Evolutionary conservation across 495 filamentous ascomycete species (phyloP).

Genomic region (Penicillium pulvis): DNA sequence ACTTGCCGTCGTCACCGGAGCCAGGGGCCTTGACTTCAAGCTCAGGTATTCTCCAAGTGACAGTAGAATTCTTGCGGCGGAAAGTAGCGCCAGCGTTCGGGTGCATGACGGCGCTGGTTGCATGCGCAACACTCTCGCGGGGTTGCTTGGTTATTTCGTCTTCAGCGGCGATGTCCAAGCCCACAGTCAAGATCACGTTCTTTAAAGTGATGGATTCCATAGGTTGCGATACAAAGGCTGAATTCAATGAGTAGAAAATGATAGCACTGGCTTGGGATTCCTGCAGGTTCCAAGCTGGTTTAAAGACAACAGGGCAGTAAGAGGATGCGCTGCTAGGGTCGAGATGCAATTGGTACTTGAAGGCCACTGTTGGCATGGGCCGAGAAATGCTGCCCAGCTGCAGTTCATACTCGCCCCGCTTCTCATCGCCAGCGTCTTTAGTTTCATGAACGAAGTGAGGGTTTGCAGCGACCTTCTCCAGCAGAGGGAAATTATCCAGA

Average conservation of each 20-base stretch:
- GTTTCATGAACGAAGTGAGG: slow-evolving; percentile 78
- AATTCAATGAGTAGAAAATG: slow-evolving; percentile 84
- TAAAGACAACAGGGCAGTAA: slow-evolving; percentile 78
- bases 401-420: slow-evolving; percentile 79
- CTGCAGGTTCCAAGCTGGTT: slow-evolving; percentile 81
- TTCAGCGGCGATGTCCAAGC: slow-evolving; percentile 61
- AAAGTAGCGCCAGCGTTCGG: slow-evolving; percentile 62
- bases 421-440: slow-evolving; percentile 50
- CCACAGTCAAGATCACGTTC: slow-evolving; percentile 80
- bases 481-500: slow-evolving; percentile 84
- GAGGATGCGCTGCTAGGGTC: slow-evolving; percentile 60
- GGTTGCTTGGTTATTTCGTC: slow-evolving; percentile 46
- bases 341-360: slow-evolving; percentile 92
- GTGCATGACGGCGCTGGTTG: slow-evolving; percentile 49
- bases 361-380: slow-evolving; percentile 70
- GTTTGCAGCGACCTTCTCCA: slow-evolving; percentile 95
- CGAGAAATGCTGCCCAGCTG: slow-evolving; percentile 69
- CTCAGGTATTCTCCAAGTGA: slow-evolving; percentile 90
- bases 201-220: slow-evolving; percentile 62
- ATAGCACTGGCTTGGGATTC: slow-evolving; percentile 80
- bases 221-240: slow-evolving; percentile 54
- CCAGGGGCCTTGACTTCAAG: slow-evolving; percentile 54
- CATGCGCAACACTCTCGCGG: slow-evolving; percentile 43
- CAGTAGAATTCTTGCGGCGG: slow-evolving; percentile 80
- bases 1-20: slow-evolving; percentile 56